A percentile compares a stretch with the other conserved stretches of the same genome.
phyloP scores from a whole-genome alignment of 768 basidiomycete genomes.

The Amylocystis lapponica region DNA sequence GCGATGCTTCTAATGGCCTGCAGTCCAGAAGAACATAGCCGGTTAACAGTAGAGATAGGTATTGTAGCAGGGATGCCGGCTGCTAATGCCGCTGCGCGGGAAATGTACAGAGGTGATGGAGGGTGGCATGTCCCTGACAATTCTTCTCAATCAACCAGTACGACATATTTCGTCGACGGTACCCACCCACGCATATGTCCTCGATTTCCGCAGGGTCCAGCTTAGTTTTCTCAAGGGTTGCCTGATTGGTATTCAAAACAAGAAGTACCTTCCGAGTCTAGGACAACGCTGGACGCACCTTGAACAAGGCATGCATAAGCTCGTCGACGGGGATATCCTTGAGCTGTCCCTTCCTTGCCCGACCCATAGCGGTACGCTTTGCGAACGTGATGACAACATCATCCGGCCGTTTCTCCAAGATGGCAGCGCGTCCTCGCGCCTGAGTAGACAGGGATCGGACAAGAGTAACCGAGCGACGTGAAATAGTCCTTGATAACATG shows the following conservation, averaged over 20 bases:
- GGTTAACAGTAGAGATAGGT: slow-evolving; percentile 87
- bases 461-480: slow-evolving; percentile 2
- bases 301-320: slow-evolving; percentile 76
- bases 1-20: slow-evolving; percentile 92
- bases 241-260: slow-evolving; percentile 32
- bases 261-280: not conserved
- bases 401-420: slow-evolving; percentile 67
- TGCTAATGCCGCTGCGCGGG: slow-evolving; percentile 80
- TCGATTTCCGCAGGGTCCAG: slow-evolving; percentile 70
- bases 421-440: slow-evolving; percentile 37
- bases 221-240: slow-evolving; percentile 56
- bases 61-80: slow-evolving; percentile 85
- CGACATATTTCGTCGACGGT: no score
- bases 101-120: slow-evolving; percentile 75
- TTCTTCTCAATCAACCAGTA: no score
- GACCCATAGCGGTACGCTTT: slow-evolving; percentile 84
- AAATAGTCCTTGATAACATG: slow-evolving; percentile 15
- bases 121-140: slow-evolving; percentile 72
- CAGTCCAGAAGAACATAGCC: slow-evolving; percentile 90
- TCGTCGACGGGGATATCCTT: slow-evolving; percentile 88
- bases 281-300: slow-evolving; percentile 35
- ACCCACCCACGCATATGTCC: slow-evolving; percentile 78
- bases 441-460: slow-evolving; percentile 31
- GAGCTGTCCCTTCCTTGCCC: slow-evolving; percentile 86
- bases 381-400: slow-evolving; percentile 91